phyloP scores from a whole-genome alignment of 805 yeast species.

The Blastobotrys muscicola region DNA sequence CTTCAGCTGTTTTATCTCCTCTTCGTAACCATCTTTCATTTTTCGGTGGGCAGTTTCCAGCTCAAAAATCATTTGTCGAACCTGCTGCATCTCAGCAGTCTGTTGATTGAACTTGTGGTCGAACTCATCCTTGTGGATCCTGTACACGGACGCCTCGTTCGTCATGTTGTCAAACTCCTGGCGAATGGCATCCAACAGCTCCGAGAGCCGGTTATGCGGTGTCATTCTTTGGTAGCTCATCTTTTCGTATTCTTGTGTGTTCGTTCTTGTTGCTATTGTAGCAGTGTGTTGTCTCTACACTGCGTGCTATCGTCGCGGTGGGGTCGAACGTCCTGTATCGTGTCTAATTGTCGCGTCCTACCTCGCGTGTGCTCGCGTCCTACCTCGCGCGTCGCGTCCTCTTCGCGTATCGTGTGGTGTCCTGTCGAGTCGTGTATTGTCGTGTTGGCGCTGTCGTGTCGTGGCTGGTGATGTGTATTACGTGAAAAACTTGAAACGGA shows the following conservation, averaged over 20 bases:
- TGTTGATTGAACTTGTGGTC: constrained; percentile 88
- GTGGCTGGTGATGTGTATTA: too few species aligned
- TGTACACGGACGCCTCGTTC: constrained; percentile 74
- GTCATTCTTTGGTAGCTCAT: constrained; percentile 24
- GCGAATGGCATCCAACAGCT: constrained; percentile 83
- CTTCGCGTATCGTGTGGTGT: too few species aligned
- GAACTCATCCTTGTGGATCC: constrained; percentile 86
- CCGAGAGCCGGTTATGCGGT: constrained; percentile 42
- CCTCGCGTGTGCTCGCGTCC: too few species aligned
- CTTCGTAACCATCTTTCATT: constrained; percentile 93
- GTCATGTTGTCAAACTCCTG: constrained; percentile 81
- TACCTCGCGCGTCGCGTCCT: too few species aligned
- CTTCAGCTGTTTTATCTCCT: constrained; percentile 78
- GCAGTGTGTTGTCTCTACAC: too few species aligned
- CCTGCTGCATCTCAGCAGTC: constrained; percentile 85
- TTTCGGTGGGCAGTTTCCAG: constrained; percentile 89
- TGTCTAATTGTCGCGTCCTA: too few species aligned
- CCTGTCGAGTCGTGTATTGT: too few species aligned
- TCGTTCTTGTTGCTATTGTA: not conserved
- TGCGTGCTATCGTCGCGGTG: too few species aligned
- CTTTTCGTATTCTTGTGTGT: not conserved
- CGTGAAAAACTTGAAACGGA: too few species aligned
- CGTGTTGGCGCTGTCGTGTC: too few species aligned
- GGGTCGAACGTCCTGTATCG: too few species aligned
- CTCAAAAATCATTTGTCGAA: constrained; percentile 88